Conservation (phyloP, 176 grass and related monocot genomes). For the Eremochloa ophiuroides region DNA sequence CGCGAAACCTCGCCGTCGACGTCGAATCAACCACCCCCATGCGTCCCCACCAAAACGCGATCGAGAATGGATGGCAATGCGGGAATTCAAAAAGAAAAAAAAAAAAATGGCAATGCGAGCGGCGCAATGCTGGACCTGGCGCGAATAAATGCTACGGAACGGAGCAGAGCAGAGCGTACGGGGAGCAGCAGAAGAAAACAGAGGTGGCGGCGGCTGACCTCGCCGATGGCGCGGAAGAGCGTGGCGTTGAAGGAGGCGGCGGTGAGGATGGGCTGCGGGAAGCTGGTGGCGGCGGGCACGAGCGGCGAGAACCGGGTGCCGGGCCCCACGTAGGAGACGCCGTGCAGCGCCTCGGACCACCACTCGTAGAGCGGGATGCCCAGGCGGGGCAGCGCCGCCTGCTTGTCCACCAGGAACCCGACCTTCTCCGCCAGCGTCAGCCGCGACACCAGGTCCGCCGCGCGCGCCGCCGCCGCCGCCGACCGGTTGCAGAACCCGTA, state of each 20-base stretch:
- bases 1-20: neutral
- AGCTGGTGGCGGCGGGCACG: constrained; percentile 86
- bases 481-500: constrained; percentile 76
- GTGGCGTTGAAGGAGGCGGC: constrained; percentile 85
- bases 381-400: constrained; percentile 59
- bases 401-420: constrained; percentile 77
- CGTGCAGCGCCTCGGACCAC: constrained; percentile 99
- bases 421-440: constrained; percentile 85
- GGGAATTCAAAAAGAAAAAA: too few species aligned
- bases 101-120: constrained; percentile 30
- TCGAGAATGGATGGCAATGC: constrained; percentile 25
- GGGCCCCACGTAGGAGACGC: constrained; percentile 79
- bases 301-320: constrained; percentile 70
- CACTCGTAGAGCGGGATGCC: constrained; percentile 92
- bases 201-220: constrained; percentile 25
- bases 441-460: constrained; percentile 50
- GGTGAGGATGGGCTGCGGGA: constrained; percentile 86
- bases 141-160: neutral
- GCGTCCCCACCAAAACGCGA: neutral
- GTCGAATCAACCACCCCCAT: neutral
- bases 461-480: constrained; percentile 30
- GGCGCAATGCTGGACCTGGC: constrained; percentile 4
- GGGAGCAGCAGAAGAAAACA: neutral
- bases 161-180: neutral
- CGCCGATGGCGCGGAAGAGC: constrained; percentile 76